Conservation (phyloP, 306 rosid species). For the Vigna nakashimae region DNA sequence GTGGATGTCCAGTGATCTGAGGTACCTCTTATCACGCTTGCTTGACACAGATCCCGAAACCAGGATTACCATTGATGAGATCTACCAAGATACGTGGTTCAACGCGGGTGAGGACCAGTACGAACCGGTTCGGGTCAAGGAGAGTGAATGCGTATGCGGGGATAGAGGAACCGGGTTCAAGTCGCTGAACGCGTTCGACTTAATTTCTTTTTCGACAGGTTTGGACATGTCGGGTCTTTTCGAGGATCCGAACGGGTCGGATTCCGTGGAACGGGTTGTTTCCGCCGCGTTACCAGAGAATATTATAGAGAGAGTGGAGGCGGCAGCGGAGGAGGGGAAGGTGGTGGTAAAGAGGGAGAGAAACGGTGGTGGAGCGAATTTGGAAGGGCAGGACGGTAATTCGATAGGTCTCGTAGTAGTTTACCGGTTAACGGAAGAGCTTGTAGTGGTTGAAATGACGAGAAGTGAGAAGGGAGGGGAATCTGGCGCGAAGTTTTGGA, state of each 20-base stretch:
- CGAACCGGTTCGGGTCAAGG: constrained; percentile 2
- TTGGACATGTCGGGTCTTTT: constrained; percentile 69
- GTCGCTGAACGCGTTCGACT: constrained; percentile 71
- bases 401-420: constrained; percentile 42
- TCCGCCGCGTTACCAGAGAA: constrained; percentile 53
- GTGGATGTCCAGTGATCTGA: constrained; percentile 61
- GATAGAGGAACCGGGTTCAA: constrained; percentile 23
- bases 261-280: constrained; percentile 58
- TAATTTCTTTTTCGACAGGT: constrained; percentile 75
- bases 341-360: constrained; percentile 49
- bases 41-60: constrained; percentile 70
- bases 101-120: not conserved
- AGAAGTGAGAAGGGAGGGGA: constrained; percentile 17
- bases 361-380: constrained; percentile 49
- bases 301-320: constrained; percentile 56
- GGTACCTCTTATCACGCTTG: constrained; percentile 53
- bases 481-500: constrained; percentile 50
- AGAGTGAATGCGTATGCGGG: not conserved
- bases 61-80: constrained; percentile 69
- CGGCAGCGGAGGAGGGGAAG: constrained; percentile 41
- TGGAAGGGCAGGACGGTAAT: constrained; percentile 69
- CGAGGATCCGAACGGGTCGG: constrained; percentile 32
- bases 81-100: constrained; percentile 73
- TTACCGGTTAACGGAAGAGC: constrained; percentile 71
- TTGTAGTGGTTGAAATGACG: constrained; percentile 66